A percentile compares a stretch with the other conserved stretches of the same genome.
Conservation (phyloP, 352 stramenopile species). For the Globisporangium carolinianum region DNA sequence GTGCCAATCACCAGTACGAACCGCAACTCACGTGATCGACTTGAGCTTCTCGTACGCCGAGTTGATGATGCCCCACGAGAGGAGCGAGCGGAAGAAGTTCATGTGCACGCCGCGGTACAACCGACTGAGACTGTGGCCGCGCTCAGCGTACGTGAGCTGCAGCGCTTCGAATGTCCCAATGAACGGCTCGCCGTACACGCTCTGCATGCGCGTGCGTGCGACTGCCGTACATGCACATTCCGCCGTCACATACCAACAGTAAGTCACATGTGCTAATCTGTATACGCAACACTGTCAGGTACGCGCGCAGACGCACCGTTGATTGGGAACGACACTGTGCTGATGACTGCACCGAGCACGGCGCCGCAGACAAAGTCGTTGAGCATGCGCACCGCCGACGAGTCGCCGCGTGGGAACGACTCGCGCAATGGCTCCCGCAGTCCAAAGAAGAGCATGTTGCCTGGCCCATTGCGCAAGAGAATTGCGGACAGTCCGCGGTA, state of each 20-base stretch:
- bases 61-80: conserved; percentile 90
- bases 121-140: conserved; percentile 41
- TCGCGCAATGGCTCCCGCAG: conserved; percentile 68
- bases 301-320: conserved; percentile 38
- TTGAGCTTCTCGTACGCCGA: conserved; percentile 86
- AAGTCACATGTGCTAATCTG: not conserved
- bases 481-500: conserved; percentile 79
- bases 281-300: too few species aligned
- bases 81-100: conserved; percentile 82
- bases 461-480: conserved; percentile 76
- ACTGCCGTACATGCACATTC: conserved; percentile 20
- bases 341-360: conserved; percentile 78
- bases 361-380: conserved; percentile 85
- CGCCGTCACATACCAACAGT: not conserved
- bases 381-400: conserved; percentile 31
- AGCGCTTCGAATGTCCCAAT: conserved; percentile 52
- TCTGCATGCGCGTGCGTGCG: conserved; percentile 78
- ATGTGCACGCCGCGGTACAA: conserved; percentile 85
- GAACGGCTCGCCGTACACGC: conserved; percentile 60
- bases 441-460: conserved; percentile 84
- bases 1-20: too few species aligned
- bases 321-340: conserved; percentile 78
- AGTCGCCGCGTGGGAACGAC: conserved; percentile 45
- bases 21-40: conserved; percentile 37
- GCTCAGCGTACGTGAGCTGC: conserved; percentile 64